Base-by-base conservation (phyloP, 2,329 filamentous ascomycete genomes). In the Chaetomium globosum region DNA sequence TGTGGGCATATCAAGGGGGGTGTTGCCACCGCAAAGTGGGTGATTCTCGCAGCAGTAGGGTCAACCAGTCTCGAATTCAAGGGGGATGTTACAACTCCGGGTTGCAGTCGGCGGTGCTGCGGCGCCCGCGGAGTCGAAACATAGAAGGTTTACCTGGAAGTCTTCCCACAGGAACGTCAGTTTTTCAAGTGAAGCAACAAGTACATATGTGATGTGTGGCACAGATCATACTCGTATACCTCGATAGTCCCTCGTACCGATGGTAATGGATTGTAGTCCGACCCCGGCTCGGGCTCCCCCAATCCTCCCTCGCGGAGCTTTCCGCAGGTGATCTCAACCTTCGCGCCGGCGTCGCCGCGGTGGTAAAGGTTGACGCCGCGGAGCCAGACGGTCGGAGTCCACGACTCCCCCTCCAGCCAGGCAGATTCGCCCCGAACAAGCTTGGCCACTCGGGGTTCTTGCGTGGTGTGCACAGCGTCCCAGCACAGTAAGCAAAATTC, bases 1-100 rank as follows among this genome's bases (percentile, higher is more conserved):
- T 51, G 48, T 51, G 48, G 48, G 48, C 48, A 51, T 51, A 51
- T 51, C 48, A 51, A 51, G 48, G 48, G 48, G 48, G 48, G 48
- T 51, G 26, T 51, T 26, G 48, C 48, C 48, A 21, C 48, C 48
- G 48, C 48, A 51, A 23, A 51, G 21, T 51, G 26, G 48, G n/a
- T 51, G 48, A 2, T 51, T 21, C 48, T 21, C 13, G 48, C 48
- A 51, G 48, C 48, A 51, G 48, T 26, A 16, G 26, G 48, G 26
- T n/a, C 48, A 51, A 13, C 48, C 48, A 51, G 26, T 51, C 48
- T 51, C 26, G 48, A 51, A 51, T 51, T 51, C 26, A 51, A 51
- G 48, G 48, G 48, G 48, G 48, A 51, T 13, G 21, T 51, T 51
- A 51, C 48, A 51, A 21, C 48, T 51, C 48, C 48, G 48, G 48